Base-by-base conservation (phyloP, 148 eudicot species). In the Simmondsia chinensis region DNA sequence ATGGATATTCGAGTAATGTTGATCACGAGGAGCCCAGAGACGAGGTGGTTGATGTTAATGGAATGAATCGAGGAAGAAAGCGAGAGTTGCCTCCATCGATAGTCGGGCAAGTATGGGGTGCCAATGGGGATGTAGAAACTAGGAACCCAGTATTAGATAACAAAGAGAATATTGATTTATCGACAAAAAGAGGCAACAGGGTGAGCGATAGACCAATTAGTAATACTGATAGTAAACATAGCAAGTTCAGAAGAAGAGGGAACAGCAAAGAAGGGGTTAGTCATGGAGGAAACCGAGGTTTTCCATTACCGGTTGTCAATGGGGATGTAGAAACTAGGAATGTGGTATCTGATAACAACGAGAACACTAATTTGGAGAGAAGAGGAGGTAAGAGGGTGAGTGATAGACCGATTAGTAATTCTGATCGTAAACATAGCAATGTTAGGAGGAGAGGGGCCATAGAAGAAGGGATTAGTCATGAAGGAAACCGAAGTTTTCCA, bases 21-120 rank as follows among this genome's bases (percentile, higher is more conserved):
- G 32, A 15, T 21, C 14, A 11, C 1, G 37, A 7, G 34, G 26
- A 25, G 4, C 34, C 16, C 10, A 12, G 52, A 48, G 14, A 20
- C 28, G 3, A 4, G n/a, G 15, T 33, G 33, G 25, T 7, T 30
- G 27, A 30, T 26, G 36, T 13, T 28, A 3, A 20, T 6, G 15
- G 23, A 34, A 4, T 46, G 25, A 17, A 2, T 13, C 20, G 6
- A 11, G 12, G 0, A 39, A 22, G 23, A 29, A 60, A 52, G 47
- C 39, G 59, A 18, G 40, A 39, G 34, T 20, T 61, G 38, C 66
- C 66, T 45, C 18, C 30, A 9, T 53, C 66, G 2, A 18, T 60
- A 40, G 39, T 60, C 4, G 65, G 37, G 52, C 37, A 22, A 29
- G 29, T 17, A 24, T 55, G 66, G 66, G 47, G 25, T 11, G 11